A percentile compares a stretch with the other conserved stretches of the same genome.
These are phyloP conservation scores for Lecanicillium sp. DNA, from an alignment of 2,329 filamentous ascomycete species.

Conservation along the genomic window DNA sequence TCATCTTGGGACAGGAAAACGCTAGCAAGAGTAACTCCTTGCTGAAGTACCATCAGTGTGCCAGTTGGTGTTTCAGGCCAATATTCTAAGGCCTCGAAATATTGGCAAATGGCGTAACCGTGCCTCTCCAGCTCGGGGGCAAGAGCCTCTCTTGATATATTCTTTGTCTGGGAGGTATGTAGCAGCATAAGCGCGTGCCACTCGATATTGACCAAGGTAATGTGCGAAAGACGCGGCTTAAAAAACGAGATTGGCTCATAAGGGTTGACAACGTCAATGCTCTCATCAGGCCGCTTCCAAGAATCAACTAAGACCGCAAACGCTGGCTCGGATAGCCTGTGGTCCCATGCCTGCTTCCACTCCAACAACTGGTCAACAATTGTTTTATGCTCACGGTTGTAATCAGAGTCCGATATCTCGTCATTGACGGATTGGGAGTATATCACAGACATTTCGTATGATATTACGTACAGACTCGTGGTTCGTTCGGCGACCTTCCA, in stretches of 20 bases:
- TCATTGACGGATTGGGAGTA: conserved; percentile 61
- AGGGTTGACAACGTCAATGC: conserved; percentile 65
- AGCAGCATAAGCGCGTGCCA: conserved; percentile 73
- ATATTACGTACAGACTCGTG: conserved; percentile 61
- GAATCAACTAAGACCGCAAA: conserved; percentile 56
- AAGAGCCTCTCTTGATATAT: conserved; percentile 41
- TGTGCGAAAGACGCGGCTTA: conserved; percentile 59
- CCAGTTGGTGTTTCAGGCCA: conserved; percentile 66
- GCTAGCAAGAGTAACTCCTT: conserved; percentile 65
- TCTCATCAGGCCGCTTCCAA: conserved; percentile 38
- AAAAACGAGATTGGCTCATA: conserved; percentile 64
- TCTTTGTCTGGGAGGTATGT: conserved; percentile 66
- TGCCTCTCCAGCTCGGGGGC: conserved; percentile 48
- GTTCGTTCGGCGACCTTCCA: conserved; percentile 61
- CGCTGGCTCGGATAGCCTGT: conserved; percentile 49
- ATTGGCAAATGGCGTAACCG: conserved; percentile 63
- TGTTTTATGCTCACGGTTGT: conserved; percentile 50
- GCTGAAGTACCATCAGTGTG: conserved; percentile 63
- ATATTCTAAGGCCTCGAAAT: conserved; percentile 69
- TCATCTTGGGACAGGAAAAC: conserved; percentile 72
- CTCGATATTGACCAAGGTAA: conserved; percentile 68
- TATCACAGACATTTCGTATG: conserved; percentile 71
- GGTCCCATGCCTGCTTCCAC: conserved; percentile 51
- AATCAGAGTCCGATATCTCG: conserved; percentile 56
- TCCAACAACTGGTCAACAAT: conserved; percentile 38